Evolutionary conservation across 2,329 filamentous ascomycete genomes (phyloP), one percentile per base, ranked within the genome.

Genomic region (Ophiostoma triangulosporum): DNA sequence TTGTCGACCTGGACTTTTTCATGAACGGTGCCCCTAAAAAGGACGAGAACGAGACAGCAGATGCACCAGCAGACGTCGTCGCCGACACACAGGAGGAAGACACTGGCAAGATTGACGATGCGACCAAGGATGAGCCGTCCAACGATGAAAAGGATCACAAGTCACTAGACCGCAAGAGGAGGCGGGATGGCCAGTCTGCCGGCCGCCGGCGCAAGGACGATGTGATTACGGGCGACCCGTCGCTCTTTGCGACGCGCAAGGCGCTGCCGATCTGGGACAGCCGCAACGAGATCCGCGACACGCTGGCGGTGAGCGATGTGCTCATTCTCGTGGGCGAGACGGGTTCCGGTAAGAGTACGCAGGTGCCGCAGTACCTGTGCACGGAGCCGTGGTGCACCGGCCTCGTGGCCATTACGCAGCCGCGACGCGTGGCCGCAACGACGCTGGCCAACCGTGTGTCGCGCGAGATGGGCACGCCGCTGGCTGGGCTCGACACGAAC

Each of bases 261-360:
- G 73, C 79, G 14, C 75, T 96, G 3, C 90, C 90, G 0, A 91
- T 96, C 59, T 95, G 87, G 80, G 70, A 76, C 4, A 78, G 89
- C 58, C 80, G 80, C 48, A 72, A 82, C 32, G 76, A 83, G 26
- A 94, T 96, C 50, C 80, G 81, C 33, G 64, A 73, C 15, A 73
- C 78, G 1, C 24, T 59, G n/a, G 15, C 17, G 6, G 33, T 46
- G 7, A 69, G 78, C 32, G 81, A 80, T 57, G 80, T 95, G 1
- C 77, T 98, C 51, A 75, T 98, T 0, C 71, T 98, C 14, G 84
- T 93, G 2, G 91, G 91, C 70, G 91, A 97, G 67, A 98, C 93
- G 0, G 93, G 93, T 65, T 95, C 88, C 14, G 93, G 93, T 64
- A 98, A 98, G 70, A 94, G 87, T 71, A 98, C 93, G 0, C 93